A percentile compares a stretch with the other conserved stretches of the same genome.
Evolutionary conservation across 2,329 filamentous ascomycete genomes (phyloP).

Genomic region (Aureobasidium sp.): DNA sequence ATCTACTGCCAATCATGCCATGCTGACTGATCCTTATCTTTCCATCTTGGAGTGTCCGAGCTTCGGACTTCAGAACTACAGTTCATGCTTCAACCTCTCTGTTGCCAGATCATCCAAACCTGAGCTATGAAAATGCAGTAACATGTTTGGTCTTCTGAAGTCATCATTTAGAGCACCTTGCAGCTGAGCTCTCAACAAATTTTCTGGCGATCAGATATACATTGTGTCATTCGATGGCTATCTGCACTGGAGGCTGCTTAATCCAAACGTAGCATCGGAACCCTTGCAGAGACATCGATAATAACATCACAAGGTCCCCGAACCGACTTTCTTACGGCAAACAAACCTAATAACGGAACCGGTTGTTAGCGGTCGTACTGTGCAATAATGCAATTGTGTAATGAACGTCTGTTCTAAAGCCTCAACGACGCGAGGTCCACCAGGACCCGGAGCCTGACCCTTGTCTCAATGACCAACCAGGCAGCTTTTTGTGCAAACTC

Average conservation of each 20-base stretch:
- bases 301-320: not conserved
- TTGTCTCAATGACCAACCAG: not conserved
- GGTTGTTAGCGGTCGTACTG: not conserved
- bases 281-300: not conserved
- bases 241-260: not conserved
- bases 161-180: no score
- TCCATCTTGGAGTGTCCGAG: not conserved
- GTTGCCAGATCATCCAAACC: not conserved
- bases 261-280: no score
- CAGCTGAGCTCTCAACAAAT: not conserved
- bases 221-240: not conserved
- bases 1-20: not conserved
- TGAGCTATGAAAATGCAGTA: not conserved
- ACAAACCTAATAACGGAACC: not conserved
- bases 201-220: not conserved
- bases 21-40: conserved; percentile 6
- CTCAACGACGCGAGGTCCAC: not conserved
- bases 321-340: not conserved
- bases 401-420: not conserved
- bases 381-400: not conserved
- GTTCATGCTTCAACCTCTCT: not conserved
- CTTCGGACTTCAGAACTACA: not conserved
- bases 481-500: not conserved
- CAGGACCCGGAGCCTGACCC: not conserved
- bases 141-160: no score